Conservation (phyloP, 768 basidiomycete genomes). For the Lactifluus piperatus region DNA sequence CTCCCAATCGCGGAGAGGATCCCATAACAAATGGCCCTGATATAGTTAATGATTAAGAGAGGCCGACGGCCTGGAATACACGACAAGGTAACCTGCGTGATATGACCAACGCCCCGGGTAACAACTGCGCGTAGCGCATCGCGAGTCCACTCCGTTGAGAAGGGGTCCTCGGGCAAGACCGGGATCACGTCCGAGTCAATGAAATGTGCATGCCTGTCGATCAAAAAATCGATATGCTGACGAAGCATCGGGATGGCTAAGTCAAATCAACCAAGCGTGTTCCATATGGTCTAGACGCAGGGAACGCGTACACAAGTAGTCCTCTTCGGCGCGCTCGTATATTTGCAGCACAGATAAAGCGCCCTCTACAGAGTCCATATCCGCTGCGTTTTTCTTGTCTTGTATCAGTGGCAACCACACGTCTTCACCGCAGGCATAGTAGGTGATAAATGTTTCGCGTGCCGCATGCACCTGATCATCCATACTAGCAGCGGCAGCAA, state of each 20-base stretch:
- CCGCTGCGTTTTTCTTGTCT: slow-evolving; percentile 39
- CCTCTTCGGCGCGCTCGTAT: slow-evolving; percentile 58
- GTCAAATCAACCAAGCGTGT: slow-evolving; percentile 19
- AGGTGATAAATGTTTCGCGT: slow-evolving; percentile 55
- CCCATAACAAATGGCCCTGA: slow-evolving; percentile 69
- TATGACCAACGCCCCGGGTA: slow-evolving; percentile 47
- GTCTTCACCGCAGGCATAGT: slow-evolving; percentile 56
- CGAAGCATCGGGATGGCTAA: slow-evolving; percentile 69
- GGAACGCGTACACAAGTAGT: slow-evolving; percentile 66
- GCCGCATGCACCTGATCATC: slow-evolving; percentile 52
- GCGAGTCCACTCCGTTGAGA: slow-evolving; percentile 56
- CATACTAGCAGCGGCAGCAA: slow-evolving; percentile 49
- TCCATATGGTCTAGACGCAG: slow-evolving; percentile 1
- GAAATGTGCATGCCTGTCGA: slow-evolving; percentile 32
- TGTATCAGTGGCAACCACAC: slow-evolving; percentile 68
- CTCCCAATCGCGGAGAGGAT: slow-evolving; percentile 66
- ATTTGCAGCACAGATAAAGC: slow-evolving; percentile 48
- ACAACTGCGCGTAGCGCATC: slow-evolving; percentile 45
- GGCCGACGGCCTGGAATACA: neutral
- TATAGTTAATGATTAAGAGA: slow-evolving; percentile 3
- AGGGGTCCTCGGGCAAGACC: slow-evolving; percentile 46
- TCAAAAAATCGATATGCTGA: slow-evolving; percentile 57
- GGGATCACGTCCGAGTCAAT: slow-evolving; percentile 33
- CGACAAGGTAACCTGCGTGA: slow-evolving; percentile 45
- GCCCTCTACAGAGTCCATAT: slow-evolving; percentile 45